Evolutionary conservation across 2,329 filamentous ascomycete species (phyloP).

Genomic region (Claviceps digitariae): DNA sequence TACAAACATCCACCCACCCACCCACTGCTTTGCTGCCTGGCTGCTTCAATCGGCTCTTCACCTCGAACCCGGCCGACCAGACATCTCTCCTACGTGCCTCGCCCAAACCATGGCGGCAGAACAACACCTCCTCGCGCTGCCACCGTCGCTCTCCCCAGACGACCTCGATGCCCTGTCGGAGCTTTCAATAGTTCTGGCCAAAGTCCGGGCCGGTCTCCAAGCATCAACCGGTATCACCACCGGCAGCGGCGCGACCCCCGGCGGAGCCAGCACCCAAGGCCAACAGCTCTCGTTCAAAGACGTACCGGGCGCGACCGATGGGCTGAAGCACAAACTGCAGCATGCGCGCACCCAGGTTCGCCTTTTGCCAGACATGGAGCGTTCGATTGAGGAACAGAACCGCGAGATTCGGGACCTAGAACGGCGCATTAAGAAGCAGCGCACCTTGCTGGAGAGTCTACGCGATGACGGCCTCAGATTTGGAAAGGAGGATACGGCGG

Average conservation of each 20-base stretch:
- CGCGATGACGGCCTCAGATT: constrained; percentile 30
- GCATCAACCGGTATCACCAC: constrained; percentile 25
- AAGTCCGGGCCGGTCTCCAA: constrained; percentile 45
- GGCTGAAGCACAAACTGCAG: constrained; percentile 71
- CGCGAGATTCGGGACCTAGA: constrained; percentile 56
- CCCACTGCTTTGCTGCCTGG: background rate
- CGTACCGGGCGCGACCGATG: constrained; percentile 62
- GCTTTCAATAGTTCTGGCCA: constrained; percentile 63
- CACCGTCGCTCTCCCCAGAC: constrained; percentile 60
- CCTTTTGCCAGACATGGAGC: constrained; percentile 55
- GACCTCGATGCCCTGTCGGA: constrained; percentile 77
- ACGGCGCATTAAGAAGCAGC: constrained; percentile 48
- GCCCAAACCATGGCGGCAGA: constrained; percentile 17
- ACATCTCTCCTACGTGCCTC: background rate
- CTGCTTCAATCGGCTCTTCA: too few species aligned
- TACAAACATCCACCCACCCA: background rate
- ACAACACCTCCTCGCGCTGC: constrained; percentile 34
- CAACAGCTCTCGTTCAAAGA: constrained; percentile 49
- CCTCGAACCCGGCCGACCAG: background rate
- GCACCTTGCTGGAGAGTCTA: constrained; percentile 40
- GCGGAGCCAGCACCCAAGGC: constrained; percentile 20
- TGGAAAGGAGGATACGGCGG: constrained; percentile 15
- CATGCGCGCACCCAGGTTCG: constrained; percentile 56
- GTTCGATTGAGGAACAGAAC: constrained; percentile 54
- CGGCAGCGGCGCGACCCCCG: constrained; percentile 24